Base-by-base conservation (phyloP, 768 basidiomycete species). In the Rossbeevera mucosa region DNA sequence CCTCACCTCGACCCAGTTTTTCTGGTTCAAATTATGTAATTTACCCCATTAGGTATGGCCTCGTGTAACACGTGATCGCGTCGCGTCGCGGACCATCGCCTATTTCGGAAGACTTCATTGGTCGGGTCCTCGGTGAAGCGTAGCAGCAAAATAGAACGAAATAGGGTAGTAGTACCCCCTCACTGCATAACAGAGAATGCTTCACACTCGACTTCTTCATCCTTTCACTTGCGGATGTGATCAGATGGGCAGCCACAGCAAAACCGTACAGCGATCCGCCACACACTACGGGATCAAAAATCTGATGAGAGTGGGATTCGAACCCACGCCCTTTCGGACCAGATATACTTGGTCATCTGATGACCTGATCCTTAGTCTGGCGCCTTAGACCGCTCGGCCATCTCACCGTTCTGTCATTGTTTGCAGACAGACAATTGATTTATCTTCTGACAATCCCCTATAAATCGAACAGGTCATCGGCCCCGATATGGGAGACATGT, bases 371-470 rank as follows among this genome's bases (percentile, higher is more conserved):
- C 77, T 77, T 78, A 79, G 77, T 79, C 77, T 78, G 77, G 79
- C 77, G 77, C 77, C 78, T 76, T 79, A 71, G 77, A 79, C 77
- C 78, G 74, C 78, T 79, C 77, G 78, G 78, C 77, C 78, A 79
- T 78, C 74, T 77, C 58, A 49, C 65, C 58, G 21, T 22, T 38
- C 36, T 9, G 18, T n/a, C n/a, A 2, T 38, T 0, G 9, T 38
- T 18, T 12, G 0, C 2, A 7, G n/a, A 18, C 36, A 18, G 36
- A 38, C 12, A 11, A 18, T 5, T 11, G 9, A 0, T 36, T 36
- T 36, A 3, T 18, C 0, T 36, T 2, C n/a, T n/a, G 16, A 33
- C n/a, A n/a, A n/a, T n/a, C n/a, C n/a, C n/a, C n/a, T n/a, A n/a
- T n/a, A n/a, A n/a, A n/a, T n/a, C n/a, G n/a, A n/a, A n/a, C n/a